Evolutionary conservation across 2,329 filamentous ascomycete species (phyloP).

Genomic region (Ceratocystis cubensis): DNA sequence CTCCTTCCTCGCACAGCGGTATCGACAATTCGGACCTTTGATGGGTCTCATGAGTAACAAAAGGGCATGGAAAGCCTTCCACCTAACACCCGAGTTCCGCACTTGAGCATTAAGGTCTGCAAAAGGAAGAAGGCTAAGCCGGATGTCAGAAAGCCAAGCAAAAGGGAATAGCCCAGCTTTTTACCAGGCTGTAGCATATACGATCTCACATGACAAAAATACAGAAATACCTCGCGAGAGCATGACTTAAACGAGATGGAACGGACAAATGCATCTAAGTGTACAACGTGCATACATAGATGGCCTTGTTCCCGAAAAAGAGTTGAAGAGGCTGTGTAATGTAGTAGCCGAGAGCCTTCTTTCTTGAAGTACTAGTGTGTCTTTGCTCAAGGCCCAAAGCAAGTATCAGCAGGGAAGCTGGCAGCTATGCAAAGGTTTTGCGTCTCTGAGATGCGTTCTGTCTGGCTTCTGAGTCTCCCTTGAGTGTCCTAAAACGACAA

Average conservation of each 20-base stretch:
- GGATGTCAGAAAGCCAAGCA: background rate
- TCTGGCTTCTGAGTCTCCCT: slow-evolving; percentile 1
- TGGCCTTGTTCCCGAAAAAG: background rate
- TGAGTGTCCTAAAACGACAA: background rate
- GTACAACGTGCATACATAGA: background rate
- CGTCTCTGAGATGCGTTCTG: background rate
- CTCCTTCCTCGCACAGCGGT: background rate
- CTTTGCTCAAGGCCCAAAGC: background rate
- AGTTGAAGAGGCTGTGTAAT: background rate
- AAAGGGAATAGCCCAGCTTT: background rate
- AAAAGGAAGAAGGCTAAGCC: background rate
- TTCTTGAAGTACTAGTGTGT: background rate
- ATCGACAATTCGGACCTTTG: background rate
- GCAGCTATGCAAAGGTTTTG: background rate
- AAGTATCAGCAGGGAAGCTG: background rate
- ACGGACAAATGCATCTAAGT: background rate
- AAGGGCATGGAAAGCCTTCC: background rate
- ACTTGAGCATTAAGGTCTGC: background rate
- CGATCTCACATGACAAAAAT: background rate
- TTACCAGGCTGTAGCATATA: background rate
- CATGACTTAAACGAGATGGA: slow-evolving; percentile 3
- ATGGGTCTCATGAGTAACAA: background rate
- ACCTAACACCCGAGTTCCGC: background rate
- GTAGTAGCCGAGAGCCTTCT: background rate
- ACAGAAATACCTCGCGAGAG: slow-evolving; percentile 2